Conservation (phyloP, 1,284 basidiomycete species). For the Chalciporus sp. region DNA sequence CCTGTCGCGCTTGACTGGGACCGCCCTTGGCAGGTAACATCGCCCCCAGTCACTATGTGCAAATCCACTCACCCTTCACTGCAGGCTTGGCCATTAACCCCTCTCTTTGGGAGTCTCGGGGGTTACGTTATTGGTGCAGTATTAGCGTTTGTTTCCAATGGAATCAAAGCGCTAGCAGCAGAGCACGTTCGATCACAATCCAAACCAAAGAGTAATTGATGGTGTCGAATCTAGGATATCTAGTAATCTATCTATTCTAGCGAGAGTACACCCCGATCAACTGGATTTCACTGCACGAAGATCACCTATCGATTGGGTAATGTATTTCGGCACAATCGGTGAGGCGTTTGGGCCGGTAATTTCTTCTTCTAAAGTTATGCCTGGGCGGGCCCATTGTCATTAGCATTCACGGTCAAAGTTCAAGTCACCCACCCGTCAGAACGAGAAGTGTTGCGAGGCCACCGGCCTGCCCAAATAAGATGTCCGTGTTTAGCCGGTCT, state of each 20-base stretch:
- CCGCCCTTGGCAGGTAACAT: conserved; percentile 87
- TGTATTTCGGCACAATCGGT: conserved; percentile 75
- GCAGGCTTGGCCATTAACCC: conserved; percentile 81
- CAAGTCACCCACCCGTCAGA: conserved; percentile 73
- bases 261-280: conserved; percentile 19
- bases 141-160: conserved; percentile 52
- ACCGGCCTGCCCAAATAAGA: conserved; percentile 86
- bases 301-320: conserved; percentile 81
- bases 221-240: not conserved
- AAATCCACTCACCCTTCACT: not conserved
- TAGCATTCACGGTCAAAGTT: conserved; percentile 1
- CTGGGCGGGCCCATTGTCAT: conserved; percentile 40
- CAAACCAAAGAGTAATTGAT: conserved; percentile 25
- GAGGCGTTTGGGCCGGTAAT: conserved; percentile 74
- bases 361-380: conserved; percentile 73
- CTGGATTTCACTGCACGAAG: conserved; percentile 43
- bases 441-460: conserved; percentile 89
- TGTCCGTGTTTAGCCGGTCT: conserved; percentile 94
- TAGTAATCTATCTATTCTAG: conserved; percentile 8
- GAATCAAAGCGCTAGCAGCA: conserved; percentile 46
- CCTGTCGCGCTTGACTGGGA: conserved; percentile 94
- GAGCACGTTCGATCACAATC: conserved; percentile 27
- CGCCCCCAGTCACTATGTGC: not conserved
- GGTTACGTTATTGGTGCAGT: conserved; percentile 72
- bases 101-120: conserved; percentile 65